Evolutionary conservation across 2,329 filamentous ascomycete genomes (phyloP).

Genomic region (Leptodontidium sp.): DNA sequence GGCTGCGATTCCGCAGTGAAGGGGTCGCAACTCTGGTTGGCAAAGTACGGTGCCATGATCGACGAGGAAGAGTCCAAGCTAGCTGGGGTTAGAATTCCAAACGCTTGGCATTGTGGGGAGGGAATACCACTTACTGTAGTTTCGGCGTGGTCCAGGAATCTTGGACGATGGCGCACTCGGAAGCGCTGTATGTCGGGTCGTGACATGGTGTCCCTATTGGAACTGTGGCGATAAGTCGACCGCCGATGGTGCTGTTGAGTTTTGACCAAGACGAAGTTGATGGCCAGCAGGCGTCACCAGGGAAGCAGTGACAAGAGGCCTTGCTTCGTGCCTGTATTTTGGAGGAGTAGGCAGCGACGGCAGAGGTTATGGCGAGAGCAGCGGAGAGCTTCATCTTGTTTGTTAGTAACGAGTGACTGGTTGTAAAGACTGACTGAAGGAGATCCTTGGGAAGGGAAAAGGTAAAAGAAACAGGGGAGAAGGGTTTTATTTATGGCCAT

Average conservation of each 20-base stretch:
- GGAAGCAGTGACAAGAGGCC: constrained; percentile 25
- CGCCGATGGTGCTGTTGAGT: constrained; percentile 56
- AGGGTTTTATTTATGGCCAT: background rate
- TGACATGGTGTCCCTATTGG: constrained; percentile 44
- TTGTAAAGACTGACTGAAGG: constrained; percentile 11
- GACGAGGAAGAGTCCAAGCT: constrained; percentile 51
- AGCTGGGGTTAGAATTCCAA: background rate
- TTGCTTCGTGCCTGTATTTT: too few relatives aligned
- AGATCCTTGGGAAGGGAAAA: background rate
- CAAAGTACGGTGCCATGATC: constrained; percentile 53
- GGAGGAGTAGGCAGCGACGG: background rate
- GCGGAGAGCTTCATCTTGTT: constrained; percentile 9
- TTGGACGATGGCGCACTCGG: constrained; percentile 35
- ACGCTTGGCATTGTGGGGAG: background rate
- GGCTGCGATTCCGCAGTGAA: constrained; percentile 48
- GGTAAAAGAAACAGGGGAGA: background rate
- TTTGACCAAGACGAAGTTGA: constrained; percentile 52
- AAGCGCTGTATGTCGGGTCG: constrained; percentile 37
- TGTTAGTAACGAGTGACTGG: constrained; percentile 4
- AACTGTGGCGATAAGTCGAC: constrained; percentile 47
- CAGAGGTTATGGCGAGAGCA: background rate
- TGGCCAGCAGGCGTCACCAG: constrained; percentile 52
- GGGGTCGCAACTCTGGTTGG: constrained; percentile 47
- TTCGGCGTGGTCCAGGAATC: constrained; percentile 48
- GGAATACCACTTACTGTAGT: constrained; percentile 47